Conservation (phyloP, 805 yeast genomes). For the Schwanniomyces yamadae region DNA sequence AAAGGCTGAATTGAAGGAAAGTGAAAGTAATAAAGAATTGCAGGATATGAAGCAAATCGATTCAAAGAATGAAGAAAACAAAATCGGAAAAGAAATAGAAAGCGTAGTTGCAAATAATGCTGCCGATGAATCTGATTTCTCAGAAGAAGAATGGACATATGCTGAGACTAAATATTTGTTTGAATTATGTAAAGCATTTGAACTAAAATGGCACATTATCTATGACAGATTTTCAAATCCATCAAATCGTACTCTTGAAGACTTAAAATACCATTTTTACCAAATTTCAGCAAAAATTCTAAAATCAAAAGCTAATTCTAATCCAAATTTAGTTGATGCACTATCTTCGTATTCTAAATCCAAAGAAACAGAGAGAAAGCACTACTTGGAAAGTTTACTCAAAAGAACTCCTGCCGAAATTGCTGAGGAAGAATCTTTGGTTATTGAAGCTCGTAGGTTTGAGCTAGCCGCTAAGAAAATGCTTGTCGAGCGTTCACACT, state of each 20-base stretch:
- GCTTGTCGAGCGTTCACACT: constrained; percentile 74
- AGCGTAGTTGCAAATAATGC: constrained; percentile 15
- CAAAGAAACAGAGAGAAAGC: constrained; percentile 76
- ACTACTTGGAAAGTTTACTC: constrained; percentile 71
- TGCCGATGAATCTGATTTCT: constrained; percentile 17
- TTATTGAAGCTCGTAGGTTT: constrained; percentile 88
- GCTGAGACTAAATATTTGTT: constrained; percentile 81
- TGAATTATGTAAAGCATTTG: constrained; percentile 59
- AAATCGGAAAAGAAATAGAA: constrained; percentile 9
- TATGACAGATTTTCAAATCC: constrained; percentile 53
- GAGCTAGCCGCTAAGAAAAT: constrained; percentile 91
- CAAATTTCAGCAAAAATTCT: constrained; percentile 57
- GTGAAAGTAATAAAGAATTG: constrained; percentile 5
- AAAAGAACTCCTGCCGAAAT: constrained; percentile 92
- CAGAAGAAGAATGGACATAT: constrained; percentile 53
- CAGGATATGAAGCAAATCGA: constrained; percentile 3
- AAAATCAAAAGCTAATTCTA: constrained; percentile 38
- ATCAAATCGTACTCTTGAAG: constrained; percentile 59
- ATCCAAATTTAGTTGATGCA: constrained; percentile 53
- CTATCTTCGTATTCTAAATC: constrained; percentile 64
- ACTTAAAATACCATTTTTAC: constrained; percentile 80
- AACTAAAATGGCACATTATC: constrained; percentile 66
- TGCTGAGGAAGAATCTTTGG: constrained; percentile 94
- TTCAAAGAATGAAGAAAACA: constrained; percentile 25
- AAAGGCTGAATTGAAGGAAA: constrained; percentile 3